phyloP scores from a whole-genome alignment of 768 basidiomycete species.

The Terana coerulea region DNA sequence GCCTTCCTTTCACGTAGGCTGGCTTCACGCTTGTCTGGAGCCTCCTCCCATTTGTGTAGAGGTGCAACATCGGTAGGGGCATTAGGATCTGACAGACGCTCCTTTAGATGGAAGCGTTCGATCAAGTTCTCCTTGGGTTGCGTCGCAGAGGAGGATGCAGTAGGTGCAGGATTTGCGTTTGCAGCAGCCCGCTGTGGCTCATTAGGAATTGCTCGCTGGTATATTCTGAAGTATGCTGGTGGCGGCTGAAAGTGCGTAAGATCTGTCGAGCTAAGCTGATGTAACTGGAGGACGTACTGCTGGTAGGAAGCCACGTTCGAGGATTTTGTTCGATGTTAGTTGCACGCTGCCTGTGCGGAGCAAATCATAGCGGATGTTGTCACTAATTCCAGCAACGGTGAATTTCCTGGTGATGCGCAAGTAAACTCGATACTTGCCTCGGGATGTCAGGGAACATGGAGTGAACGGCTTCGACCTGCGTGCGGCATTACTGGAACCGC shows the following conservation, averaged over 20 bases:
- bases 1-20: slow-evolving; percentile 79
- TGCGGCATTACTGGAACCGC: neutral
- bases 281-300: slow-evolving; percentile 46
- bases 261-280: neutral
- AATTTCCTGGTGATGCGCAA: neutral
- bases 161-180: slow-evolving; percentile 8
- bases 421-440: slow-evolving; percentile 39
- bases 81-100: slow-evolving; percentile 32
- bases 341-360: slow-evolving; percentile 76
- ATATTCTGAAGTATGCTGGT: slow-evolving; percentile 68
- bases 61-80: slow-evolving; percentile 29
- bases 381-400: slow-evolving; percentile 38
- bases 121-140: slow-evolving; percentile 48
- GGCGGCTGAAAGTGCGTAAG: slow-evolving; percentile 51
- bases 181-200: slow-evolving; percentile 28
- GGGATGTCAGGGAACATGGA: slow-evolving; percentile 86
- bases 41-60: slow-evolving; percentile 73
- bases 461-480: slow-evolving; percentile 65
- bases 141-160: slow-evolving; percentile 25
- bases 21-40: slow-evolving; percentile 69
- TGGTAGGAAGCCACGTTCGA: slow-evolving; percentile 78
- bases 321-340: slow-evolving; percentile 73
- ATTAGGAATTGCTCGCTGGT: slow-evolving; percentile 42
- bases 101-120: slow-evolving; percentile 62
- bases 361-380: slow-evolving; percentile 82